Evolutionary conservation across 257 asterid genomes (phyloP).

Genomic region (Ligustrum vulgare): DNA sequence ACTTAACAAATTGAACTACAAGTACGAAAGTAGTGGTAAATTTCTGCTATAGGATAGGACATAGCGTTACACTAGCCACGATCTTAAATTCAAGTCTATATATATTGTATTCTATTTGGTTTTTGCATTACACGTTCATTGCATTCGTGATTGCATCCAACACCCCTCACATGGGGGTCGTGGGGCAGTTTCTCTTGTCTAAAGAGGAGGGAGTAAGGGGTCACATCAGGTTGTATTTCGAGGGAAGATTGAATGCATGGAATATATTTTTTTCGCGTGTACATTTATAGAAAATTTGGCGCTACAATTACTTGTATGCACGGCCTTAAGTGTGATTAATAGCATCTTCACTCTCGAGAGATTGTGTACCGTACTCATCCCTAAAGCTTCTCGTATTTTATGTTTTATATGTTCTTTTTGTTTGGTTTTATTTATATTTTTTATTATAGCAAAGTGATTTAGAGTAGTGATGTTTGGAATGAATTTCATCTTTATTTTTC

Average conservation of each 20-base stretch:
- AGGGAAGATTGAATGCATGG: not conserved
- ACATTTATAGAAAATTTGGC: not conserved
- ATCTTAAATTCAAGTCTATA: too few species aligned
- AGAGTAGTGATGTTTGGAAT: not conserved
- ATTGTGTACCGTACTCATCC: not conserved
- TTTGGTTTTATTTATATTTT: too few species aligned
- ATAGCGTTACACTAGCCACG: too few species aligned
- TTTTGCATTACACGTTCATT: too few species aligned
- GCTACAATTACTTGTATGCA: not conserved
- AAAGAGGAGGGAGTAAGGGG: not conserved
- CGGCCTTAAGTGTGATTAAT: not conserved
- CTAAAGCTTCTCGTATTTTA: not conserved
- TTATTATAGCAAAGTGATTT: not conserved
- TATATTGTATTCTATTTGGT: too few species aligned
- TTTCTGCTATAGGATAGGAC: too few species aligned
- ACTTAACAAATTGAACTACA: too few species aligned
- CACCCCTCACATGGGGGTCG: too few species aligned
- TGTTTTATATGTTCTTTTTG: not conserved
- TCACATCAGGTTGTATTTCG: not conserved
- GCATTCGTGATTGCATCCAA: too few species aligned
- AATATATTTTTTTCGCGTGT: not conserved
- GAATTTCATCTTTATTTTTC: not conserved
- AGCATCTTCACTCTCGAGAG: not conserved
- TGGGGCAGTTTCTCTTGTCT: not conserved
- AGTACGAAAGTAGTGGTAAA: too few species aligned